Evolutionary conservation across 805 yeast species (phyloP), one percentile per base, ranked within the genome.

Genomic region (Pichia paraexigua): DNA sequence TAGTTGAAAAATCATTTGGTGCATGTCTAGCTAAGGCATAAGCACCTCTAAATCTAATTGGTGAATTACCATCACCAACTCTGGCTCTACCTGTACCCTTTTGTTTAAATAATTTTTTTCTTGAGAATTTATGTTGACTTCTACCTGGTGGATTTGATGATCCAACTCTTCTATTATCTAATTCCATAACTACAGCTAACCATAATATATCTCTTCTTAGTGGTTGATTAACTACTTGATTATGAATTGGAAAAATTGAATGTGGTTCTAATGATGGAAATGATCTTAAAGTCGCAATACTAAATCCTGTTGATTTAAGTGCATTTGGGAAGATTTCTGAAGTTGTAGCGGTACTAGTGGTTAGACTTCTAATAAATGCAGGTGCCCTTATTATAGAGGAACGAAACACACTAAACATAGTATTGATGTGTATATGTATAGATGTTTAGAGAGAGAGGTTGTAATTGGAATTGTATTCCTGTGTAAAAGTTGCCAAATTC

Each of bases 21-120:
- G 97, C 97, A 50, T 78, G 80, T 65, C 94, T 83, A 17, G 94
- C 97, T 61, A 85, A 80, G 0, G 98, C 97, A 60, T 84, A 76
- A 49, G 92, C 90, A 66, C 96, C 97, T 63, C 86, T 88, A 62
- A 80, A 82, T 71, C 96, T 83, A 44, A 83, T 85, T 47, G 99
- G 99, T 24, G 96, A 88, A 63, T 91, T 92, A 53, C 87, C 90
- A 70, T 91, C 97, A 73, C 99, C 99, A 50, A 81, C 85, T 75
- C 99, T 83, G 49, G 99, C 99, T 55, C 79, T 77, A 71, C 99
- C 99, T 17, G 88, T 73, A 54, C 98, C 98, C 70, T 94, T 94
- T 71, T 94, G 99, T 30, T 89, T 87, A 40, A 80, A 75, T 58
- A 94, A 72, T 66, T 94, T 94, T 62, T 78, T 78, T 68, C 95